These are phyloP conservation scores for Apiospora arundinis DNA, from an alignment of 2,329 filamentous ascomycete genomes.

Conservation along the genomic window DNA sequence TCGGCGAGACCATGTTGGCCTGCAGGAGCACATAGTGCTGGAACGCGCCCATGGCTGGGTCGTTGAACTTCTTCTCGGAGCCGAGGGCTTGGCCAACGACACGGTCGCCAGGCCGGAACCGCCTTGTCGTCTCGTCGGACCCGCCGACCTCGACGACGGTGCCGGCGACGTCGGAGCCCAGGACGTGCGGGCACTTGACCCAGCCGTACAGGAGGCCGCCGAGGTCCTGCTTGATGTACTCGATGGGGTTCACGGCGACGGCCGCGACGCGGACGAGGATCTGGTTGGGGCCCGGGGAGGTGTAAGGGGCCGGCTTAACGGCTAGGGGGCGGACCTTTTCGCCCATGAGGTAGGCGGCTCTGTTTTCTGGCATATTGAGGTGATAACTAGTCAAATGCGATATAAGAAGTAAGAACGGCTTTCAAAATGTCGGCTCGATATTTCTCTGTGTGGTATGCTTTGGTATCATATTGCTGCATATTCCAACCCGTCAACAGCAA, in stretches of 20 bases:
- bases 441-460: neutral
- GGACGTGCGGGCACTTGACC: constrained; percentile 38
- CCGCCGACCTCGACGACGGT: constrained; percentile 38
- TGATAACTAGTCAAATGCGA: neutral
- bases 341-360: constrained; percentile 11
- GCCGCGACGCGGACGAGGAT: constrained; percentile 39
- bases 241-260: constrained; percentile 42
- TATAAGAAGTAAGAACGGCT: neutral
- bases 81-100: constrained; percentile 33
- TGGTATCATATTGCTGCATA: neutral
- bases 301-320: constrained; percentile 45
- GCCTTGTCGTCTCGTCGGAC: constrained; percentile 22
- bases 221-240: constrained; percentile 36
- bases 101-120: constrained; percentile 42
- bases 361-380: neutral
- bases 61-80: constrained; percentile 23
- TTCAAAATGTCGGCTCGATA: neutral
- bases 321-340: constrained; percentile 34
- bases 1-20: constrained; percentile 11
- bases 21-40: constrained; percentile 35
- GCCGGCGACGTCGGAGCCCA: constrained; percentile 42
- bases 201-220: constrained; percentile 29
- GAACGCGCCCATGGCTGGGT: constrained; percentile 36
- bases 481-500: no score
- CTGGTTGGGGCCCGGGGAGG: constrained; percentile 37